These are phyloP conservation scores for Hemisphaericaspora subhashii DNA, from an alignment of 1,139 yeast genomes.

Conservation along the genomic window DNA sequence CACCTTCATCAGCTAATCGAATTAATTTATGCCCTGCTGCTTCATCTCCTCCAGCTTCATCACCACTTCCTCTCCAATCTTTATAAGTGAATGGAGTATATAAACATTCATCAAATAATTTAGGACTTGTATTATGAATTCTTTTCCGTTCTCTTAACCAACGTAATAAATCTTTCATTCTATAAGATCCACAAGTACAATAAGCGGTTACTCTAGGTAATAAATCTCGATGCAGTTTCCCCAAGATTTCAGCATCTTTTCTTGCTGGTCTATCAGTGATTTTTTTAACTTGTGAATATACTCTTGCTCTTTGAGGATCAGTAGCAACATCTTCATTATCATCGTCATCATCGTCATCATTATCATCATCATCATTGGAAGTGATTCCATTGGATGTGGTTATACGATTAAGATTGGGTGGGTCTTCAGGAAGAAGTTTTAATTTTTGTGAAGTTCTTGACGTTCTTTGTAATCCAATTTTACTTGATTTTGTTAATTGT, in stretches of 20 bases:
- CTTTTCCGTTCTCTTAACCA: conserved; percentile 83
- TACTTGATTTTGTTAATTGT: conserved; percentile 37
- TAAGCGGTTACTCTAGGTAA: conserved; percentile 92
- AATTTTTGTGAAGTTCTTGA: conserved; percentile 86
- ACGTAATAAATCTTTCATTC: conserved; percentile 79
- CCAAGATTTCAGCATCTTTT: conserved; percentile 89
- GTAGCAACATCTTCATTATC: conserved; percentile 26
- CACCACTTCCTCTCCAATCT: conserved; percentile 63
- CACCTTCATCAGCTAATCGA: conserved; percentile 88
- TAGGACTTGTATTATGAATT: conserved; percentile 76
- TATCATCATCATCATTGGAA: conserved; percentile 20
- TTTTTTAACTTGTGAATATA: conserved; percentile 78
- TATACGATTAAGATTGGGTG: conserved; percentile 29
- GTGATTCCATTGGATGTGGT: conserved; percentile 14
- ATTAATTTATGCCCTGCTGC: conserved; percentile 48
- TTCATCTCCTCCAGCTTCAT: conserved; percentile 15
- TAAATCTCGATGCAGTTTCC: conserved; percentile 82
- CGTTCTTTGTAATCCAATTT: conserved; percentile 82
- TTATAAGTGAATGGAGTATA: conserved; percentile 87
- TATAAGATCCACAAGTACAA: conserved; percentile 91
- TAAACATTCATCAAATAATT: conserved; percentile 87
- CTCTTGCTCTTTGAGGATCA: conserved; percentile 36
- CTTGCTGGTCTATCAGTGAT: conserved; percentile 92
- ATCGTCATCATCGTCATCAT: conserved; percentile 21
- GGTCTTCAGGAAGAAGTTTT: conserved; percentile 83